Evolutionary conservation across 805 yeast genomes (phyloP).

Genomic region (Kuraishia cidri): DNA sequence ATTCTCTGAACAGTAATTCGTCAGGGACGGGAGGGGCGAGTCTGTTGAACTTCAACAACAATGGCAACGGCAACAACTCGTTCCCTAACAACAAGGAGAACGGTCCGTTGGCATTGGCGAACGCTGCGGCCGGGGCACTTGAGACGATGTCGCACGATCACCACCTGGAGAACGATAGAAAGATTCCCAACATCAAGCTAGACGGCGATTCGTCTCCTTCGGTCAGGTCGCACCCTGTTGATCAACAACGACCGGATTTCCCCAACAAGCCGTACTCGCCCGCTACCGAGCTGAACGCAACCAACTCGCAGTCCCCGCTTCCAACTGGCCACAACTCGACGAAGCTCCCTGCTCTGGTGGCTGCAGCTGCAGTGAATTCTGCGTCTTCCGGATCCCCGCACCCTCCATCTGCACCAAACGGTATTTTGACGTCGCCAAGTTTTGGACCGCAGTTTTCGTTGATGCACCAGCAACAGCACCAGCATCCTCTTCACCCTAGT

Average conservation of each 20-base stretch:
- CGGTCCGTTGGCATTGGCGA: conserved; percentile 7
- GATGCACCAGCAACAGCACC: conserved; percentile 4
- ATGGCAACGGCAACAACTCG: not conserved
- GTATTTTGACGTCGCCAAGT: conserved; percentile 17
- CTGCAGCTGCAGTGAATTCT: conserved; percentile 4
- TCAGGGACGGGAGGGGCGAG: conserved; percentile 24
- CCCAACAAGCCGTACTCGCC: conserved; percentile 16
- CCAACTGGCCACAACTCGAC: conserved; percentile 9
- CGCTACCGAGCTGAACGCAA: conserved; percentile 16
- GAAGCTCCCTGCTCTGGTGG: conserved; percentile 12
- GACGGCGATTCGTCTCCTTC: conserved; percentile 10
- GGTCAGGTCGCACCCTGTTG: conserved; percentile 6
- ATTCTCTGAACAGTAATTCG: conserved; percentile 7
- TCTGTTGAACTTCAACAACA: not conserved
- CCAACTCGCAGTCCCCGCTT: conserved; percentile 12
- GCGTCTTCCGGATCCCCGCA: conserved; percentile 5
- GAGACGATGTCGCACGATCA: conserved; percentile 25
- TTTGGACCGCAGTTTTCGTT: conserved; percentile 22
- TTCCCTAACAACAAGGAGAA: not conserved
- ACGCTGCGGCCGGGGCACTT: conserved; percentile 28
- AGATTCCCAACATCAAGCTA: conserved; percentile 21
- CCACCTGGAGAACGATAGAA: conserved; percentile 11
- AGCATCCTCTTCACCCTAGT: conserved; percentile 5
- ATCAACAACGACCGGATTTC: conserved; percentile 5
- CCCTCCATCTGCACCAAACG: conserved; percentile 9